These are phyloP conservation scores for Nigrospora osmanthi DNA, from an alignment of 2,329 filamentous ascomycete species.

Conservation along the genomic window DNA sequence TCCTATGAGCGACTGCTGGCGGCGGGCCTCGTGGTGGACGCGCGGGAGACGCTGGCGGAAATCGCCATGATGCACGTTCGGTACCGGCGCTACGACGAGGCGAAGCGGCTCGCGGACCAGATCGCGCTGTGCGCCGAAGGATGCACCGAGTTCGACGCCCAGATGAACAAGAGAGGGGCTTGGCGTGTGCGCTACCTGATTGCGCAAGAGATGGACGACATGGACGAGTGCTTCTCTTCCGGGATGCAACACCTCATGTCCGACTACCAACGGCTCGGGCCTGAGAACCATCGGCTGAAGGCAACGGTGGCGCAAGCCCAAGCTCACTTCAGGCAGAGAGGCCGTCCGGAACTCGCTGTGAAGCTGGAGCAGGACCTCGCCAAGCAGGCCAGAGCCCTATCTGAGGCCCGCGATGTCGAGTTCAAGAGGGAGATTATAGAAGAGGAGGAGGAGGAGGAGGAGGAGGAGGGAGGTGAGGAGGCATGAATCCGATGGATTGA, in stretches of 20 bases:
- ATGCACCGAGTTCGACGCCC: not conserved
- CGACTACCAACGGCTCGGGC: not conserved
- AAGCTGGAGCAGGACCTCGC: not conserved
- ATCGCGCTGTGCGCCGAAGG: not conserved
- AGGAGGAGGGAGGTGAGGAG: too few species aligned
- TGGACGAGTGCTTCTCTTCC: not conserved
- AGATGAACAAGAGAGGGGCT: not conserved
- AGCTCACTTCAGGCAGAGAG: not conserved
- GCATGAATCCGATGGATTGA: too few species aligned
- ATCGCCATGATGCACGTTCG: not conserved
- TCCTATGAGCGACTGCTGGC: not conserved
- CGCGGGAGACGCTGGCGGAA: not conserved
- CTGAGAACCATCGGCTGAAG: not conserved
- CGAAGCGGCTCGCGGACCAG: not conserved
- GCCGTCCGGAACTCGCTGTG: not conserved
- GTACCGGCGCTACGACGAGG: not conserved
- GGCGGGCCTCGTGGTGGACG: not conserved
- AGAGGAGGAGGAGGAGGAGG: too few species aligned
- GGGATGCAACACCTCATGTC: not conserved
- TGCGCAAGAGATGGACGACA: not conserved
- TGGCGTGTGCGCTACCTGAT: not conserved
- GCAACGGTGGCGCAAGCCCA: not conserved
- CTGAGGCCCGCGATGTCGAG: too few species aligned
- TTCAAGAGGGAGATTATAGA: too few species aligned
- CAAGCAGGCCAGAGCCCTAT: too few species aligned